These are phyloP conservation scores for Zymoseptoria pseudotritici DNA, from an alignment of 2,329 filamentous ascomycete species.

Conservation along the genomic window DNA sequence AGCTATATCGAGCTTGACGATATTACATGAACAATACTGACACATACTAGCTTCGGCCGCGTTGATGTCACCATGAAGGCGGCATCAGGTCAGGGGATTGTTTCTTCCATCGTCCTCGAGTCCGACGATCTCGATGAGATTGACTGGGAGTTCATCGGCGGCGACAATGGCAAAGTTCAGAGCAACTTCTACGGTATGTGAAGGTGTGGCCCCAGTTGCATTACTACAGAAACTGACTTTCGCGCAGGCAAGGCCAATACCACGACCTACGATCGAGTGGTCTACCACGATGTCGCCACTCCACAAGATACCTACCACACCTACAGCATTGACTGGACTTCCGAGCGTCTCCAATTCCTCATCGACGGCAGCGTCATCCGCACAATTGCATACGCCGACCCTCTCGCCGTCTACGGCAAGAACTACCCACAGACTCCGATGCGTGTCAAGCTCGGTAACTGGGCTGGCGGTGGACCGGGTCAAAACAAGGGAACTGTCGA, in stretches of 20 bases:
- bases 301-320: conserved; percentile 57
- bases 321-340: conserved; percentile 67
- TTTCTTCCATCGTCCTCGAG: conserved; percentile 73
- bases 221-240: not conserved
- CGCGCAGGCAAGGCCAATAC: conserved; percentile 54
- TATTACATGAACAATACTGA: not conserved
- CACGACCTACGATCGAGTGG: conserved; percentile 61
- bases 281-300: conserved; percentile 51
- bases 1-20: not conserved
- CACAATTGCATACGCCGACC: conserved; percentile 58
- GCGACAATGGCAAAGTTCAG: conserved; percentile 53
- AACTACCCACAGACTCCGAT: conserved; percentile 78
- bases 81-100: conserved; percentile 63
- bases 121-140: conserved; percentile 80
- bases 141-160: conserved; percentile 75
- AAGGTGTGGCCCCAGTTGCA: conserved; percentile 31
- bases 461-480: conserved; percentile 42
- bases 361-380: conserved; percentile 63
- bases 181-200: conserved; percentile 61
- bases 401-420: conserved; percentile 50
- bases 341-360: conserved; percentile 57
- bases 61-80: conserved; percentile 73
- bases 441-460: conserved; percentile 51
- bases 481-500: conserved; percentile 51
- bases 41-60: conserved; percentile 51